Evolutionary conservation across 495 filamentous ascomycete species (phyloP).

Genomic region (Bacidia rubella): DNA sequence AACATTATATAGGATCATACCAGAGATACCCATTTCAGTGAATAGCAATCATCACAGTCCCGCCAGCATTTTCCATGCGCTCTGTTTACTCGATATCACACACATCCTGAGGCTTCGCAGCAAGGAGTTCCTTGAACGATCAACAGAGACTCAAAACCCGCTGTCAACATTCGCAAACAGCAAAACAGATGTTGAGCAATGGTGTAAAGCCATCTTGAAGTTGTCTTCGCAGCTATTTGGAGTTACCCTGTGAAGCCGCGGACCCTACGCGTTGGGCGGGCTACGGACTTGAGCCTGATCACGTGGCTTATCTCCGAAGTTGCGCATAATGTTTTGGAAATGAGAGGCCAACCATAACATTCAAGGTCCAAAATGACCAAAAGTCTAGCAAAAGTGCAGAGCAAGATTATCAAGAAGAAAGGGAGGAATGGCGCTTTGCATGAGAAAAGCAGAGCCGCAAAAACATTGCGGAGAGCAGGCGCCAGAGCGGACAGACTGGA

Average conservation of each 20-base stretch:
- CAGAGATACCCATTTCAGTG: constrained; percentile 26
- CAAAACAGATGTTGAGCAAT: not conserved
- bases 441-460: constrained; percentile 68
- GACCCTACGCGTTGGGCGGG: too few relatives aligned
- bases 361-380: constrained; percentile 46
- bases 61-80: not conserved
- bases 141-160: too few relatives aligned
- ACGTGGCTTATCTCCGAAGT: too few relatives aligned
- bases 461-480: constrained; percentile 57
- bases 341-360: too few relatives aligned
- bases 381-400: constrained; percentile 63
- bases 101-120: not conserved
- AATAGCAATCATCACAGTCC: not conserved
- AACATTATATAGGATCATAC: too few relatives aligned
- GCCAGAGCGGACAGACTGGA: constrained; percentile 64
- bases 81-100: not conserved
- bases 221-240: not conserved
- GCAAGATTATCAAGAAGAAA: constrained; percentile 67
- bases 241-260: too few relatives aligned
- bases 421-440: constrained; percentile 56
- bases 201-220: not conserved
- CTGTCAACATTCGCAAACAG: not conserved
- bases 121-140: too few relatives aligned
- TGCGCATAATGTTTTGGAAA: too few relatives aligned
- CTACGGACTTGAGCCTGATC: too few relatives aligned